Evolutionary conservation across 2,329 filamentous ascomycete genomes (phyloP).

Genomic region (Calonectria hawksworthii): DNA sequence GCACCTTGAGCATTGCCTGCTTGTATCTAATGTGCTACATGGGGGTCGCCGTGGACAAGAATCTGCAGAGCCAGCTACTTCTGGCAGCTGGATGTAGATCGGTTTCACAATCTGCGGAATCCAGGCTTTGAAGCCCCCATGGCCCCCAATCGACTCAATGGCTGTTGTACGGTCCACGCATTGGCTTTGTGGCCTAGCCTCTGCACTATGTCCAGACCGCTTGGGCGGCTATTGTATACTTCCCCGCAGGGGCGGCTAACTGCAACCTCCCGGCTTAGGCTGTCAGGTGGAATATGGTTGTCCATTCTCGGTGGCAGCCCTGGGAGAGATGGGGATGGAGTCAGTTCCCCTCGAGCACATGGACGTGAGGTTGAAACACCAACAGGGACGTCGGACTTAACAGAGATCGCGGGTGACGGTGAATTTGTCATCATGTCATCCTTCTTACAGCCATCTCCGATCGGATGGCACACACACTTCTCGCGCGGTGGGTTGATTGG

Average conservation of each 20-base stretch:
- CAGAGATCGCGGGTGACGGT: too few species aligned
- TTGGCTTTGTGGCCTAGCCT: background rate
- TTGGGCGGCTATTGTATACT: background rate
- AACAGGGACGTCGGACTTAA: background rate
- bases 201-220: background rate
- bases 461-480: background rate
- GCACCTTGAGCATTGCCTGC: background rate
- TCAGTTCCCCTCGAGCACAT: too few species aligned
- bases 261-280: background rate
- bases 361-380: background rate
- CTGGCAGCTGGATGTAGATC: background rate
- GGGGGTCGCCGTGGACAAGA: background rate
- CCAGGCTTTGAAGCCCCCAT: background rate
- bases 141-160: background rate
- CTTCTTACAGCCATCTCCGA: background rate
- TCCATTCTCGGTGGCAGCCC: background rate
- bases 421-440: background rate
- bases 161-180: background rate
- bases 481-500: background rate
- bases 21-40: background rate
- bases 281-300: background rate
- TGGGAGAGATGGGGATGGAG: too few species aligned
- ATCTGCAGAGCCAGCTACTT: background rate
- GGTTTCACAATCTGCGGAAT: background rate
- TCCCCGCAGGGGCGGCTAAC: background rate